These are phyloP conservation scores for Trichosporon ovoides DNA, from an alignment of 1,284 basidiomycete genomes.

Conservation along the genomic window DNA sequence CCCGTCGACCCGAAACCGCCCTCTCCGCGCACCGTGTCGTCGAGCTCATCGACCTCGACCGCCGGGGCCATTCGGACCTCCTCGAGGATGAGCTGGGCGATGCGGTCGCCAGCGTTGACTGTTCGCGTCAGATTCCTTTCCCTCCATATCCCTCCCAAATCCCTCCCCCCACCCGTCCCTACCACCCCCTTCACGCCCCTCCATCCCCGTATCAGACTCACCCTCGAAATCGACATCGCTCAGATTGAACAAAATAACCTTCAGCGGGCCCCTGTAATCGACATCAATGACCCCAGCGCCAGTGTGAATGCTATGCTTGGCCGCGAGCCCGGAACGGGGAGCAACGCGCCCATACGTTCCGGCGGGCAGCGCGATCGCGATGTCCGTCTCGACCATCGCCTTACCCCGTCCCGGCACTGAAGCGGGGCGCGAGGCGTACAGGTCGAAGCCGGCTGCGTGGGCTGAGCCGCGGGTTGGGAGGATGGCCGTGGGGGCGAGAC, in stretches of 20 bases:
- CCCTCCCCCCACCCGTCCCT: constrained; percentile 9
- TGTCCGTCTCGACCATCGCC: constrained; percentile 82
- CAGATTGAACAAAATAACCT: constrained; percentile 89
- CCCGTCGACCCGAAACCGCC: constrained; percentile 95
- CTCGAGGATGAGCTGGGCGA: constrained; percentile 94
- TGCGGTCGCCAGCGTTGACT: constrained; percentile 88
- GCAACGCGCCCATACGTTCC: constrained; percentile 96
- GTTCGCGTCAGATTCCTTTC: no score
- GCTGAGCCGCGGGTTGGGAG: constrained; percentile 84
- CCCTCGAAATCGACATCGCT: constrained; percentile 83
- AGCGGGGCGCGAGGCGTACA: constrained; percentile 79
- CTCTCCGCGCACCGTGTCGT: constrained; percentile 74
- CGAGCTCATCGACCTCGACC: constrained; percentile 76
- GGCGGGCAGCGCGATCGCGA: constrained; percentile 90
- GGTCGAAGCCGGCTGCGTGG: constrained; percentile 88
- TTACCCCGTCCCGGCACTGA: constrained; percentile 78
- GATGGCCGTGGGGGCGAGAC: constrained; percentile 72
- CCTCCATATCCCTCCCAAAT: no score
- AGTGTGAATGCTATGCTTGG: constrained; percentile 96
- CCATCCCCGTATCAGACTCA: constrained; percentile 50
- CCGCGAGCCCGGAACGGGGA: constrained; percentile 87
- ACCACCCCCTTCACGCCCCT: not conserved
- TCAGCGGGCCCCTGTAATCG: constrained; percentile 89
- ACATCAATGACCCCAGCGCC: constrained; percentile 97
- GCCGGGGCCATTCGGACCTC: constrained; percentile 82